Percentiles rank a stretch among this genome's conserved stretches.
These are phyloP conservation scores for Cercophora sp. DNA, from an alignment of 495 filamentous ascomycete species.

Conservation along the genomic window DNA sequence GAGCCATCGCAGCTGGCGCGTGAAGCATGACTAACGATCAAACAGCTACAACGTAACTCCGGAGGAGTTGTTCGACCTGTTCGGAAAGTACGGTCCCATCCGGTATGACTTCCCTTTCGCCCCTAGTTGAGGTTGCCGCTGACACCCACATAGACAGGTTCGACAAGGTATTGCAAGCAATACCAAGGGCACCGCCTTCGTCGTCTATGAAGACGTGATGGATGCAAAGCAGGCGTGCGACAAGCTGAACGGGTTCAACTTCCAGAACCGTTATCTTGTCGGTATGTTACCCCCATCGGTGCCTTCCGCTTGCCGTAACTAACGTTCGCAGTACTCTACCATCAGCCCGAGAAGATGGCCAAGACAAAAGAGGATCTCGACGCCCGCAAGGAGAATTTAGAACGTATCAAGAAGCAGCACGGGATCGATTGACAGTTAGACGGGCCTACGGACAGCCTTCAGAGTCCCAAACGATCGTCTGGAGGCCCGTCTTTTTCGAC, in stretches of 20 bases:
- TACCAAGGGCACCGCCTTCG: conserved; percentile 97
- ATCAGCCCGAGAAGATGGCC: conserved; percentile 97
- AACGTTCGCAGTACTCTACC: conserved; percentile 73
- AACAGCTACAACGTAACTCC: conserved; percentile 89
- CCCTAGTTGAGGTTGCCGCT: conserved; percentile 16
- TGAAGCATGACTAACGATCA: conserved; percentile 21
- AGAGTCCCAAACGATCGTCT: conserved; percentile 41
- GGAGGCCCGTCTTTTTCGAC: conserved; percentile 50
- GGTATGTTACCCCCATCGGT: too few species aligned
- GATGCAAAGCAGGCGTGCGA: conserved; percentile 98
- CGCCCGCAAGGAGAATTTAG: conserved; percentile 92
- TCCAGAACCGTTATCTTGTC: conserved; percentile 98
- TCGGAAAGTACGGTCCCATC: conserved; percentile 90
- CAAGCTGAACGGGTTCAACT: conserved; percentile 99
- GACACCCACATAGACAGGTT: conserved; percentile 71
- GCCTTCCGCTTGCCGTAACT: too few species aligned
- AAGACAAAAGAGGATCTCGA: conserved; percentile 91
- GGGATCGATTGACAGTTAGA: conserved; percentile 91
- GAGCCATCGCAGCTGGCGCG: too few species aligned
- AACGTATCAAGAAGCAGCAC: conserved; percentile 94
- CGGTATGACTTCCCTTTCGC: conserved; percentile 55
- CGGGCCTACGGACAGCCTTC: conserved; percentile 54
- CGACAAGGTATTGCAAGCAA: conserved; percentile 96
- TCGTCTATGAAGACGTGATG: conserved; percentile 99
- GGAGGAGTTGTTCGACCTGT: conserved; percentile 91